Base-by-base conservation (phyloP, 2,329 filamentous ascomycete genomes). In the Claviceps monticola region DNA sequence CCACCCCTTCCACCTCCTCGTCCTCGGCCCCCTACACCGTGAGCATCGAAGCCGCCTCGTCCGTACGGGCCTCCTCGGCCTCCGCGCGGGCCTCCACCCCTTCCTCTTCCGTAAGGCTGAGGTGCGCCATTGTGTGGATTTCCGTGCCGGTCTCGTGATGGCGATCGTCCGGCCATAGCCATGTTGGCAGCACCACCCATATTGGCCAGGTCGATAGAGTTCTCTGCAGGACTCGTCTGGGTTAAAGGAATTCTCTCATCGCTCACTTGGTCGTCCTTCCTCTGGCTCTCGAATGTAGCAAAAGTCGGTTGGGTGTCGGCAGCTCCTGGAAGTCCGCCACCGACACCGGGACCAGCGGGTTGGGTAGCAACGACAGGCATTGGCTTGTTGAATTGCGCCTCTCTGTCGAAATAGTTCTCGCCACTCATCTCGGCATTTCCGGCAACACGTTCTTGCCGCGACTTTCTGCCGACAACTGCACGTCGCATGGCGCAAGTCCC, bases 341-440 rank as follows among this genome's bases (percentile, higher is more conserved):
- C 76, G 21, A 80, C 66, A 46, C 78, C 68, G 8, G 81, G 76
- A 50, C 82, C 68, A 19, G 79, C 80, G 7, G 82, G 78, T 56
- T 84, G 76, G 56, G 74, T 69, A 36, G 69, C 64, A 46, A 61
- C 55, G 2, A 69, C 65, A 3, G 68, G 65, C 41, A 68, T 60
- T 38, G 73, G 63, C 55, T 80, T 34, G 29, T 34, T 75, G 48
- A 72, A 69, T 55, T 79, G 74, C 39, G 72, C 75, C 66, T 84
- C 80, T 54, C 83, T 77, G 61, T 83, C 85, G 68, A 94, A 96
- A 65, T 85, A 96, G 63, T 90, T 93, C 61, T 93, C 83, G 29
- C 91, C 91, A 64, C 87, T 97, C 90, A 97, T 97, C 65, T 97
- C 90, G 7, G 90, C 88, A 64, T 97, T 95, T 66, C 94, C 86